Evolutionary conservation across 306 rosid species (phyloP).

Genomic region (Glycine latifolia): DNA sequence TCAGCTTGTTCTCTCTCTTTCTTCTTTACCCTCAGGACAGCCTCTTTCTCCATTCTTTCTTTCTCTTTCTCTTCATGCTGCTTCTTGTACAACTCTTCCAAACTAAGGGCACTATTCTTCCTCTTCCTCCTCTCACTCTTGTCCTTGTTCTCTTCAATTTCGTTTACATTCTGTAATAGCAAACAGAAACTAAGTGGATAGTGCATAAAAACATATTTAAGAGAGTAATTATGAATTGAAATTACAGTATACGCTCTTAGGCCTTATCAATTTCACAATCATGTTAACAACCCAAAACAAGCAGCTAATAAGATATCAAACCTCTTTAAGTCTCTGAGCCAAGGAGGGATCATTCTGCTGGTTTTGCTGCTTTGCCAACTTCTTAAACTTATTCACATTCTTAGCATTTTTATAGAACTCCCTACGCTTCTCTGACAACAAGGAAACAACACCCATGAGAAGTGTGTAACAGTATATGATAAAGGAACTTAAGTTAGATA

Average conservation of each 20-base stretch:
- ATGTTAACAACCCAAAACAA: not conserved
- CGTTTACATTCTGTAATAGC: slow-evolving; percentile 57
- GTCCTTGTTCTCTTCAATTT: slow-evolving; percentile 41
- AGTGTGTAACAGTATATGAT: not conserved
- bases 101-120: slow-evolving; percentile 52
- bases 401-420: slow-evolving; percentile 86
- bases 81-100: slow-evolving; percentile 63
- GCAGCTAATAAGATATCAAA: slow-evolving; percentile 45
- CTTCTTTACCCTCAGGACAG: slow-evolving; percentile 56
- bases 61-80: slow-evolving; percentile 68
- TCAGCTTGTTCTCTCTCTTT: slow-evolving; percentile 65
- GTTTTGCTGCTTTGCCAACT: slow-evolving; percentile 55
- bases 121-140: slow-evolving; percentile 46
- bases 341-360: slow-evolving; percentile 40
- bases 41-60: slow-evolving; percentile 73
- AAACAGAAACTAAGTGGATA: slow-evolving; percentile 18
- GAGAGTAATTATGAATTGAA: no score
- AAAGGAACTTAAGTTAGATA: slow-evolving; percentile 13
- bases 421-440: slow-evolving; percentile 70
- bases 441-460: slow-evolving; percentile 38
- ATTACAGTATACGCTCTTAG: not conserved
- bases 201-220: not conserved
- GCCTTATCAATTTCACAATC: not conserved
- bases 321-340: slow-evolving; percentile 50
- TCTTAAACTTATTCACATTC: slow-evolving; percentile 75